Conservation (phyloP, 2,329 filamentous ascomycete genomes). For the Pyrenophora graminea region DNA sequence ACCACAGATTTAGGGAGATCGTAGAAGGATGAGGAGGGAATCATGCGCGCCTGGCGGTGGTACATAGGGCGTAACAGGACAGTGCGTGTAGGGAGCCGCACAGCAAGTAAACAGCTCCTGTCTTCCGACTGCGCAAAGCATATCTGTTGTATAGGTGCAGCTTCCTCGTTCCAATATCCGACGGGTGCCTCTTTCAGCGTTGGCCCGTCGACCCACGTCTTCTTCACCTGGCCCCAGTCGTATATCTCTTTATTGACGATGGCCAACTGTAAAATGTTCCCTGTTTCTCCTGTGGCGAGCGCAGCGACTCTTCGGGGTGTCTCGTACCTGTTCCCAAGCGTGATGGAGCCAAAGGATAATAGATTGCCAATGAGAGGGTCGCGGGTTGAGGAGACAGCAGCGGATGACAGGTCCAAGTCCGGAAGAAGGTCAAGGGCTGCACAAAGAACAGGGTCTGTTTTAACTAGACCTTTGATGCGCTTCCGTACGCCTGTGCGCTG, state of each 20-base stretch:
- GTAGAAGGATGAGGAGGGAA: constrained; percentile 24
- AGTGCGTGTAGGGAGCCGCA: constrained; percentile 53
- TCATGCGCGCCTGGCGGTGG: constrained; percentile 14
- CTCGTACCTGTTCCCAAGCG: constrained; percentile 48
- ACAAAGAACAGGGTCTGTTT: constrained; percentile 29
- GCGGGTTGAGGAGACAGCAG: constrained; percentile 40
- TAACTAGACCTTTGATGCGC: constrained; percentile 21
- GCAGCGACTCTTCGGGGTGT: constrained; percentile 36
- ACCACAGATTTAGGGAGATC: constrained; percentile 55
- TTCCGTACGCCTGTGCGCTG: constrained; percentile 14
- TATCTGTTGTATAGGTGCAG: constrained; percentile 59
- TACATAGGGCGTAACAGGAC: constrained; percentile 52
- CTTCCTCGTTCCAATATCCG: constrained; percentile 60
- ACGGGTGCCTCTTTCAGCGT: constrained; percentile 52
- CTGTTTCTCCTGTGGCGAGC: constrained; percentile 57
- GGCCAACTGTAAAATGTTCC: constrained; percentile 62
- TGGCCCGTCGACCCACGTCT: constrained; percentile 55
- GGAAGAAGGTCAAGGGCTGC: constrained; percentile 29
- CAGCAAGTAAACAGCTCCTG: constrained; percentile 54
- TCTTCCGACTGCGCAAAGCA: constrained; percentile 54
- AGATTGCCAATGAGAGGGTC: constrained; percentile 51
- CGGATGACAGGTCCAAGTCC: constrained; percentile 30
- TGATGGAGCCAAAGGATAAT: constrained; percentile 61
- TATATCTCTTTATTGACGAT: constrained; percentile 57
- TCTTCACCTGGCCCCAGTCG: constrained; percentile 58